Evolutionary conservation across 2,329 filamentous ascomycete species (phyloP), one percentile per base, ranked within the genome.

Genomic region (Colletotrichum sp.): DNA sequence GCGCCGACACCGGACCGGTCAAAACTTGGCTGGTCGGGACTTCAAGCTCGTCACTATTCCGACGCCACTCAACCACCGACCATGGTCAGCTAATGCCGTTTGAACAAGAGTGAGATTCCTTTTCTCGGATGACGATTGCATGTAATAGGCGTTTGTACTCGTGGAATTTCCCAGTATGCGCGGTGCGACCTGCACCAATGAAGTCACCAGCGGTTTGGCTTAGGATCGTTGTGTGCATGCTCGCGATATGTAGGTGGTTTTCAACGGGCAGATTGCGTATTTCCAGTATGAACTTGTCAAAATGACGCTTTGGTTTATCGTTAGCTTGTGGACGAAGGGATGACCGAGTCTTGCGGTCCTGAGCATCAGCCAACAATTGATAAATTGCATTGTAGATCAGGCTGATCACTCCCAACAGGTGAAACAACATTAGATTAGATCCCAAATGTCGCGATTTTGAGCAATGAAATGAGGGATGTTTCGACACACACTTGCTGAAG

Each of bases 391-490:
- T 0, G 9, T 11, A 1, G 9, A 44, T 0, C 39, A n/a, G 39
- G 19, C 39, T 44, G 1, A 11, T 44, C 19, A 44, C 19, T n/a
- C 19, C 39, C 9, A n/a, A n/a, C 3, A 12, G 12, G 39, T 44
- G 19, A 11, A n/a, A 2, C 4, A 3, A n/a, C 39, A n/a, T 44
- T 44, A 2, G 6, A 0, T 11, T 44, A 44, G 0, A 44, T 1
- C 39, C 5, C 19, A n/a, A n/a, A 12, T n/a, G 9, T 44, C 19
- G 19, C 19, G 9, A 44, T n/a, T 6, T n/a, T 44, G 9, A 44
- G 19, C 19, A 9, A n/a, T n/a, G 39, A 12, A n/a, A 4, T n/a
- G 39, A 44, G 19, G 39, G 39, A n/a, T n/a, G 9, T 44, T n/a
- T 44, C 39, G 5, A n/a, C 19, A 7, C 9, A 44, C 5, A n/a